phyloP scores from a whole-genome alignment of 2,329 filamentous ascomycete species.

The Penicillium paneum region DNA sequence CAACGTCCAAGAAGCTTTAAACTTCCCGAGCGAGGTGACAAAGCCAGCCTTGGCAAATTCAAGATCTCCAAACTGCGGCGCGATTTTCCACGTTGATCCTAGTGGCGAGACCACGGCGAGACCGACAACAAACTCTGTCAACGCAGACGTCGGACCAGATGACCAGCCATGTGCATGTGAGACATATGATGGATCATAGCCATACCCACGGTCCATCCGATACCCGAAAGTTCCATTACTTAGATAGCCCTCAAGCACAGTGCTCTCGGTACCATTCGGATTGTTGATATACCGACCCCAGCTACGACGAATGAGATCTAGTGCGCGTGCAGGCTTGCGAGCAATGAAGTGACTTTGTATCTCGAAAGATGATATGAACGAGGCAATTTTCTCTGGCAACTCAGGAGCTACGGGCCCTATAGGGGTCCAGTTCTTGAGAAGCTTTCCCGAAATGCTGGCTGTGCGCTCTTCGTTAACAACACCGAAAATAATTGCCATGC shows the following conservation, averaged over 20 bases:
- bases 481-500: conserved; percentile 52
- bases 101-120: conserved; percentile 40
- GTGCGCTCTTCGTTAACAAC: conserved; percentile 40
- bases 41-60: conserved; percentile 46
- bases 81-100: conserved; percentile 45
- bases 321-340: conserved; percentile 49
- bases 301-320: conserved; percentile 54
- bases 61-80: conserved; percentile 47
- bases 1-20: conserved; percentile 27
- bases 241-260: conserved; percentile 59
- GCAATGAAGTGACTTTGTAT: conserved; percentile 56
- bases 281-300: conserved; percentile 63
- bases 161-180: conserved; percentile 47
- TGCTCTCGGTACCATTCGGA: conserved; percentile 56
- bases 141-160: conserved; percentile 41
- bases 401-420: conserved; percentile 57
- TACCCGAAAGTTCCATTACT: conserved; percentile 58
- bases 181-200: conserved; percentile 45
- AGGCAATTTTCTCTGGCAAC: conserved; percentile 56
- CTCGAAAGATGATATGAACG: conserved; percentile 59
- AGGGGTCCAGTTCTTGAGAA: conserved; percentile 54
- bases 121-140: conserved; percentile 48
- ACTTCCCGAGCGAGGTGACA: conserved; percentile 45
- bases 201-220: conserved; percentile 52
- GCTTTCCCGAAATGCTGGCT: conserved; percentile 43